A percentile compares a stretch with the other conserved stretches of the same genome.
phyloP scores from a whole-genome alignment of 2,329 filamentous ascomycete species.

The Penicillium expansum region DNA sequence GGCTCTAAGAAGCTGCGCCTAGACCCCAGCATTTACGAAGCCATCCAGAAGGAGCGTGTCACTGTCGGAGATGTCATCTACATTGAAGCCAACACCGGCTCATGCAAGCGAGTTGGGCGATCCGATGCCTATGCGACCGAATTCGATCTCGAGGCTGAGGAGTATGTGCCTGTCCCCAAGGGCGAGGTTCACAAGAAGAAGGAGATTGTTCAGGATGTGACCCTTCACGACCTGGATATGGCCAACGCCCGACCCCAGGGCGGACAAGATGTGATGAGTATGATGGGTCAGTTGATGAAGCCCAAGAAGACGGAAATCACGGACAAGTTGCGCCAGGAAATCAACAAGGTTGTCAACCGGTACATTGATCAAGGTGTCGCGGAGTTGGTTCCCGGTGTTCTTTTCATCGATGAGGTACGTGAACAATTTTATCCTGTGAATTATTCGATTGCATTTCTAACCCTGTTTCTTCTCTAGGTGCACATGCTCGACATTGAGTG shows the following conservation, averaged over 20 bases:
- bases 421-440: background rate
- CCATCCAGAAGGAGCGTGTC: constrained; percentile 96
- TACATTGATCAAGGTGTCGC: constrained; percentile 99
- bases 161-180: constrained; percentile 98
- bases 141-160: constrained; percentile 97
- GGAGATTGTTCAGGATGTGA: constrained; percentile 98
- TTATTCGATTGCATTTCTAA: constrained; percentile 20
- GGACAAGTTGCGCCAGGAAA: constrained; percentile 90
- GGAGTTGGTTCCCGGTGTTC: constrained; percentile 93
- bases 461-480: constrained; percentile 56
- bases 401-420: constrained; percentile 95
- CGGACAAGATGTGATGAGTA: constrained; percentile 99
- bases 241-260: constrained; percentile 94
- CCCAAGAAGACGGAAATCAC: constrained; percentile 99
- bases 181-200: constrained; percentile 99
- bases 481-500: constrained; percentile 99
- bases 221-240: constrained; percentile 91
- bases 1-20: constrained; percentile 97
- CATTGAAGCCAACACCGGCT: constrained; percentile 97
- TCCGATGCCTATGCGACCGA: constrained; percentile 97
- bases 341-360: constrained; percentile 98
- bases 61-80: constrained; percentile 97
- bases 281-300: constrained; percentile 99
- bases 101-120: constrained; percentile 93
- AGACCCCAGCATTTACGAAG: constrained; percentile 98